Conservation (phyloP, 108 stramenopile genomes). For the Cylindrotheca fusiformis region DNA sequence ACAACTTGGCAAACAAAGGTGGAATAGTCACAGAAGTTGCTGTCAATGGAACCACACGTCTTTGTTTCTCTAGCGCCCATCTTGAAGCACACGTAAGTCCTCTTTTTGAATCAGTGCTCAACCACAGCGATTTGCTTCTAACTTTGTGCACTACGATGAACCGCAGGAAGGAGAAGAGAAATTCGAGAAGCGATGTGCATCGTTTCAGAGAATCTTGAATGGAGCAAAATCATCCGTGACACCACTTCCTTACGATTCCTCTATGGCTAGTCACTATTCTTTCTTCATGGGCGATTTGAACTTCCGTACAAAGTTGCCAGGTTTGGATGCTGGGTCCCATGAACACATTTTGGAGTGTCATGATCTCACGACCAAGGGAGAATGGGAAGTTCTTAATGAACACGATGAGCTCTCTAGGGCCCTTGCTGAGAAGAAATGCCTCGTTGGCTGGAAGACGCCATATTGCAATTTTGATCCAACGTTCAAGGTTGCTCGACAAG, state of each 20-base stretch:
- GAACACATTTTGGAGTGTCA: slow-evolving; percentile 21
- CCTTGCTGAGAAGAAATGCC: slow-evolving; percentile 40
- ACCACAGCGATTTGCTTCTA: no score
- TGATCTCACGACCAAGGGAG: slow-evolving; percentile 24
- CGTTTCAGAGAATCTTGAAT: slow-evolving; percentile 44
- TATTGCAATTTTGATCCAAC: slow-evolving; percentile 81
- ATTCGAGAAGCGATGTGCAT: slow-evolving; percentile 35
- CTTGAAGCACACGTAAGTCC: slow-evolving; percentile 49
- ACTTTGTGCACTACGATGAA: no score
- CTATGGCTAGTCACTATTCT: slow-evolving; percentile 48
- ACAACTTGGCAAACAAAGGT: slow-evolving; percentile 60
- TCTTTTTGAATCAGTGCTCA: no score
- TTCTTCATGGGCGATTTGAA: slow-evolving; percentile 75
- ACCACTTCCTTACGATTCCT: slow-evolving; percentile 34
- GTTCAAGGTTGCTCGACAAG: slow-evolving; percentile 66
- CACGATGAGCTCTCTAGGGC: slow-evolving; percentile 53
- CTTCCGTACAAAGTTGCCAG: slow-evolving; percentile 35
- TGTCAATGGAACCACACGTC: slow-evolving; percentile 37
- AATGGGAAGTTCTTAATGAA: slow-evolving; percentile 49
- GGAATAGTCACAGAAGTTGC: slow-evolving; percentile 59
- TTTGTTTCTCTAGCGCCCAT: slow-evolving; percentile 56
- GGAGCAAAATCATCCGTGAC: slow-evolving; percentile 26
- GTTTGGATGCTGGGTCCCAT: slow-evolving; percentile 24
- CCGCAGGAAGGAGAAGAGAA: slow-evolving; percentile 42
- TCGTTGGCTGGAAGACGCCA: slow-evolving; percentile 56